phyloP scores from a whole-genome alignment of 2,329 filamentous ascomycete species.

The Beauveria sp. region DNA sequence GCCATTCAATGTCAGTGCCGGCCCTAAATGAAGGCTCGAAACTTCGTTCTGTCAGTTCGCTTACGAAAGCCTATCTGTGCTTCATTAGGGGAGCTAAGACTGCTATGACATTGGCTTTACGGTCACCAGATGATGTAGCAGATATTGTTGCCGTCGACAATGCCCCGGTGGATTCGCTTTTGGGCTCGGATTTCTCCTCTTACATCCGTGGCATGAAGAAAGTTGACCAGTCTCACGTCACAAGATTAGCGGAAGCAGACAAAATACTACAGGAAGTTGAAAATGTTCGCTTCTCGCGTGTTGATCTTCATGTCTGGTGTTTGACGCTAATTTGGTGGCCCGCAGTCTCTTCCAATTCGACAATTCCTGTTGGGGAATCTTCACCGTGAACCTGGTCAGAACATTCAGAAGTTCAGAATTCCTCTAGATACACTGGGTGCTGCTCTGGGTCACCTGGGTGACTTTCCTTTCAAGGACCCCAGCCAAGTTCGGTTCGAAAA shows the following conservation, averaged over 20 bases:
- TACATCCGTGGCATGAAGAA: constrained; percentile 81
- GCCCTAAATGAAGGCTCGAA: not conserved
- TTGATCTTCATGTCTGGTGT: not conserved
- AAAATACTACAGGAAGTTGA: constrained; percentile 70
- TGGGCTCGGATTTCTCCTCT: constrained; percentile 66
- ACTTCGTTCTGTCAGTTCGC: not conserved
- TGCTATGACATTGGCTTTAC: constrained; percentile 78
- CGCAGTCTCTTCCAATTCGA: constrained; percentile 62
- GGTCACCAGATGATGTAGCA: constrained; percentile 57
- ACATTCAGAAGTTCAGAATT: constrained; percentile 65
- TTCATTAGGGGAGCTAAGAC: constrained; percentile 72
- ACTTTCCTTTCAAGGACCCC: constrained; percentile 80
- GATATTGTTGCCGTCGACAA: constrained; percentile 85
- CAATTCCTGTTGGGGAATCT: constrained; percentile 92
- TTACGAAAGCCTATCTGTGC: not conserved
- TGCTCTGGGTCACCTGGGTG: constrained; percentile 67
- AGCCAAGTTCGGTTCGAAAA: constrained; percentile 62
- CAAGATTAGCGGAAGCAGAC: constrained; percentile 70
- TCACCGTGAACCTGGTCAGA: constrained; percentile 42
- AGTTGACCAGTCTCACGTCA: constrained; percentile 62
- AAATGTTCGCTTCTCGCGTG: constrained; percentile 34
- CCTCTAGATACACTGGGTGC: constrained; percentile 64
- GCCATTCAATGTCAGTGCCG: constrained; percentile 74
- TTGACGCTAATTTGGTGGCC: not conserved
- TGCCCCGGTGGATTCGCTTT: constrained; percentile 71